phyloP scores from a whole-genome alignment of 2,329 filamentous ascomycete genomes.

The Hymenoscyphus fructigenus region DNA sequence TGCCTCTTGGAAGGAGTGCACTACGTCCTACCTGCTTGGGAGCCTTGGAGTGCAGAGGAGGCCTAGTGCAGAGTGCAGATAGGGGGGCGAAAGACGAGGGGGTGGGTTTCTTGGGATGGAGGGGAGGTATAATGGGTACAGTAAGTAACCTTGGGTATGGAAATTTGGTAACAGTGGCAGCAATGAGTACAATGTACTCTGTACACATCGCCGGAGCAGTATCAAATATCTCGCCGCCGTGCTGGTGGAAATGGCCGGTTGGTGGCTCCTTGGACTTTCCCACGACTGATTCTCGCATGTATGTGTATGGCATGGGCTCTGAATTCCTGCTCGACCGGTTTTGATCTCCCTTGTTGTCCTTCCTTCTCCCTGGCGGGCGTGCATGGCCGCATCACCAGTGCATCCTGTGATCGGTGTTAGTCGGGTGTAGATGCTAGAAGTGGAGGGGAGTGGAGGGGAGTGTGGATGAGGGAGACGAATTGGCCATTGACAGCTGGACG shows the following conservation, averaged over 20 bases:
- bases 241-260: not conserved
- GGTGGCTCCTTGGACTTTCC: not conserved
- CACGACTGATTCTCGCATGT: not conserved
- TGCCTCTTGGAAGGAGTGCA: too few species aligned
- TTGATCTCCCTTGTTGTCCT: not conserved
- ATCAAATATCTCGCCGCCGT: not conserved
- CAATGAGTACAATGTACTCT: not conserved
- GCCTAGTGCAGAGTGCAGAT: not conserved
- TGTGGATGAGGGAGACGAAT: not conserved
- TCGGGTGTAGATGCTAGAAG: not conserved
- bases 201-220: not conserved
- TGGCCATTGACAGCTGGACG: not conserved
- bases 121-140: not conserved
- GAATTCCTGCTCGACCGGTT: not conserved
- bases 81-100: not conserved
- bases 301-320: not conserved
- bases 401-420: slow-evolving; percentile 8
- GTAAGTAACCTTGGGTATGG: not conserved
- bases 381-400: slow-evolving; percentile 8
- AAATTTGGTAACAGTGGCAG: not conserved
- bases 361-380: not conserved
- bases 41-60: not conserved
- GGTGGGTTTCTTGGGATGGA: not conserved
- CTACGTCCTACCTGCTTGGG: too few species aligned
- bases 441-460: not conserved